Base-by-base conservation (phyloP, 305 asterid species). In the Fraxinus platypoda region DNA sequence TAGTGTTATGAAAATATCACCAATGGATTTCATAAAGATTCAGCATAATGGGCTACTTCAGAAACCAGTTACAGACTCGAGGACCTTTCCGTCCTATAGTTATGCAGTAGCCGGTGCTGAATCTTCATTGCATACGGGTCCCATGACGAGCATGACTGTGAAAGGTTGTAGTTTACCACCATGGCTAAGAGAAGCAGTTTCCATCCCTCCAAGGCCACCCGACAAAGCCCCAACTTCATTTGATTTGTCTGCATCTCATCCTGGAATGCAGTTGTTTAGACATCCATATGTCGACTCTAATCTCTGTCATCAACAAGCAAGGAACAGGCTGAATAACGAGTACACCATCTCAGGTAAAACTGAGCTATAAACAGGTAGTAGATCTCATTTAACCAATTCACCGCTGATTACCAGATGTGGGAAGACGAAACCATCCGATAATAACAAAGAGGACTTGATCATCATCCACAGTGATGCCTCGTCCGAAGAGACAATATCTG, bases 401-500 rank as follows among this genome's bases (percentile, higher is more conserved):
- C 72, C 38, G 1, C 12, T 75, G 33, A 66, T 35, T 31, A 68
- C 70, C 4, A 74, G 75, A 62, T 41, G 37, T n/a, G 68, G 23
- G 6, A 68, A 81, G 28, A 59, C 4, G 71, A 77, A 82, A 79
- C 68, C 49, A n/a, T 8, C 21, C 8, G 26, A 62, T 54, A 78
- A 75, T 74, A 76, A 84, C 83, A 78, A 70, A 79, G 89, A 83
- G 6, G 91, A 90, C 62, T 71, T 88, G 88, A 86, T 92, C 71
- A 59, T 87, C 74, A 89, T 91, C 80, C 86, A 88, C 7, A 90
- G 94, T n/a, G 97, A 92, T 52, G 93, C 92, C 31, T 93, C 97
- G 31, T 93, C 97, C 1, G 97, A 93, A 85, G 97, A 91, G 86
- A 93, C 97, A 0, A 87, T 93, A 49, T 93, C 97, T 1, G 98